Base-by-base conservation (phyloP, 352 stramenopile genomes). In the Globisporangium lucens region DNA sequence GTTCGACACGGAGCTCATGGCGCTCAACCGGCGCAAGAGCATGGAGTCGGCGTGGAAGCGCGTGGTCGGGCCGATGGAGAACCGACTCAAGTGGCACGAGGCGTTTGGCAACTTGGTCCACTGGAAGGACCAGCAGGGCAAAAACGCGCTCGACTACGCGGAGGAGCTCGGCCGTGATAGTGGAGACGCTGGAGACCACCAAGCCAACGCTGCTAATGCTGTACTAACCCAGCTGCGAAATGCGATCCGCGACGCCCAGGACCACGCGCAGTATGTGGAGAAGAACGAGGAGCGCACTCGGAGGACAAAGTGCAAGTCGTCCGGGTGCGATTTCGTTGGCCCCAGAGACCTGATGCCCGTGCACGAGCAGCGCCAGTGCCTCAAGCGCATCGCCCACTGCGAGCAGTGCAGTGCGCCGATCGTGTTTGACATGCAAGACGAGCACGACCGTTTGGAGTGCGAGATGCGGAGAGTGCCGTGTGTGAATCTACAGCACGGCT, bases 311-410 rank as follows among this genome's bases (percentile, higher is more conserved):
- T 94, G 86, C 30, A 66, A 60, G 10, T 75, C 76, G 2, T 53
- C 65, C 3, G 80, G 80, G 8, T 94, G 86, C 43, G 69, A 46
- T 15, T 90, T 88, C 49, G 66, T 67, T 47, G 77, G 78, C 12
- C 69, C 84, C 13, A 79, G 75, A 30, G 86, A 94, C 52, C 63
- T 85, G 27, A 74, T 94, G 13, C 56, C 74, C 0, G 74, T 71
- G 4, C 86, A 94, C 51, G 82, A 94, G 64, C 71, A 75, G 2
- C 73, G 90, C 36, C 75, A 88, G 29, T 94, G 84, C 41, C 17
- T 61, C 1, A 87, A 85, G 43, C 78, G 86, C 12, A 68, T 36
- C 0, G 71, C 92, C 24, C 68, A 72, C 12, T 94, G 86, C 51
- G 86, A 89, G 12, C 74, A 68, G 15, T 94, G 86, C 49, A 38